A percentile compares a stretch with the other conserved stretches of the same genome.
These are phyloP conservation scores for Mariannaea sp. DNA, from an alignment of 2,329 filamentous ascomycete genomes.

Conservation along the genomic window DNA sequence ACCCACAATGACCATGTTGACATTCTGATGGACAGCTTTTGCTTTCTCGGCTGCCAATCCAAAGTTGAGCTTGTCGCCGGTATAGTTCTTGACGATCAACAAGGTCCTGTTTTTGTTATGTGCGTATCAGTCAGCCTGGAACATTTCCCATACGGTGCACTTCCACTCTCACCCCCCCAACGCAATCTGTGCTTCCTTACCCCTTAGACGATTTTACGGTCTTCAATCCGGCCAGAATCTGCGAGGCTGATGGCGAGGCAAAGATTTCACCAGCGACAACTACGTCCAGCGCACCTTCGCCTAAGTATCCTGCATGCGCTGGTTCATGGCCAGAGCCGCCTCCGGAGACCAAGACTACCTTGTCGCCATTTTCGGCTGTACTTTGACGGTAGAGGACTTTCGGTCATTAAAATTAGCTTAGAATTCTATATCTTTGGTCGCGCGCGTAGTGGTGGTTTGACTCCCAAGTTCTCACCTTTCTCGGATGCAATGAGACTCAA, in stretches of 20 bases:
- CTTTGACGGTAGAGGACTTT: conserved; percentile 31
- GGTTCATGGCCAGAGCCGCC: conserved; percentile 35
- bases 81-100: conserved; percentile 38
- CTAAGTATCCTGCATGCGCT: conserved; percentile 34
- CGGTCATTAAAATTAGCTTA: no score
- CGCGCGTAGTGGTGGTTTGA: background rate
- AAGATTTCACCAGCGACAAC: conserved; percentile 35
- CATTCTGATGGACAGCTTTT: conserved; percentile 32
- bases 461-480: conserved; percentile 29
- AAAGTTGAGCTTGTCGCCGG: conserved; percentile 38
- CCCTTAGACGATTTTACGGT: conserved; percentile 30
- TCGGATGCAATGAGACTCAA: conserved; percentile 30
- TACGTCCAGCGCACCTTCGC: conserved; percentile 30
- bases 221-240: conserved; percentile 30
- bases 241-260: conserved; percentile 33
- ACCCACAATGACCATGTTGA: conserved; percentile 34
- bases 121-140: background rate
- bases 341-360: conserved; percentile 32
- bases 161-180: no score
- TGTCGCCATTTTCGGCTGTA: conserved; percentile 16
- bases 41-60: conserved; percentile 39
- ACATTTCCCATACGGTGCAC: no score
- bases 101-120: conserved; percentile 17
- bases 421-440: no score
- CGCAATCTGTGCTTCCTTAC: conserved; percentile 18